Evolutionary conservation across 345 rosid species (phyloP).

Genomic region (Eucalyptus albens): DNA sequence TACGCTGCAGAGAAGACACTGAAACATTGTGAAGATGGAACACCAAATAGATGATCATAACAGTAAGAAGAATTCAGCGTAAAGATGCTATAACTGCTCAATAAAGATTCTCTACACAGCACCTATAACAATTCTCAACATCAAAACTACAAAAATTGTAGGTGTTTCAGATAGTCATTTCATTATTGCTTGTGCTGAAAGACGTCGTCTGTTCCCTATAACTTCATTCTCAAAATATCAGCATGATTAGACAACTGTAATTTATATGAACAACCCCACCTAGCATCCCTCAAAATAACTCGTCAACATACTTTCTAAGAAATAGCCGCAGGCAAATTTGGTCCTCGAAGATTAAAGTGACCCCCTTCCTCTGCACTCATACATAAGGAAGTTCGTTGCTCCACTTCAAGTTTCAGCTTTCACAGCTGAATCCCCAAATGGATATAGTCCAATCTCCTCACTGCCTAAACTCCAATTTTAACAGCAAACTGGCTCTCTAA

Average conservation of each 20-base stretch:
- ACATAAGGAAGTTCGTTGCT: not conserved
- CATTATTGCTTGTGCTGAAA: not conserved
- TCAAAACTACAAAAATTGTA: not conserved
- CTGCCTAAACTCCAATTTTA: not conserved
- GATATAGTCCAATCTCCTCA: not conserved
- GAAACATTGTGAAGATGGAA: not conserved
- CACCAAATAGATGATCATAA: not conserved
- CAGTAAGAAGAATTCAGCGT: not conserved
- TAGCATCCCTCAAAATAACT: not conserved
- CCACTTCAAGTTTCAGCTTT: not conserved
- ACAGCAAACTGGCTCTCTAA: not conserved
- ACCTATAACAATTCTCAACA: not conserved
- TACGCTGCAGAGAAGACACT: slow-evolving; percentile 26
- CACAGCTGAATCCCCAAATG: not conserved
- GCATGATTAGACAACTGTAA: not conserved
- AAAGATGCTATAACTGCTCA: not conserved
- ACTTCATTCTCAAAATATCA: not conserved
- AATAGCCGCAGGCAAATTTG: not conserved
- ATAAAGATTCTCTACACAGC: not conserved
- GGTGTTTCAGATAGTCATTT: not conserved
- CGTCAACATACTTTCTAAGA: not conserved
- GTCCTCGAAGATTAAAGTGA: not conserved
- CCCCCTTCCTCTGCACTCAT: not conserved
- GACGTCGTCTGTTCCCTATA: not conserved
- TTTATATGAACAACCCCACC: not conserved